These are phyloP conservation scores for Cordyceps fumosorosea DNA, from an alignment of 2,329 filamentous ascomycete genomes.

Conservation along the genomic window DNA sequence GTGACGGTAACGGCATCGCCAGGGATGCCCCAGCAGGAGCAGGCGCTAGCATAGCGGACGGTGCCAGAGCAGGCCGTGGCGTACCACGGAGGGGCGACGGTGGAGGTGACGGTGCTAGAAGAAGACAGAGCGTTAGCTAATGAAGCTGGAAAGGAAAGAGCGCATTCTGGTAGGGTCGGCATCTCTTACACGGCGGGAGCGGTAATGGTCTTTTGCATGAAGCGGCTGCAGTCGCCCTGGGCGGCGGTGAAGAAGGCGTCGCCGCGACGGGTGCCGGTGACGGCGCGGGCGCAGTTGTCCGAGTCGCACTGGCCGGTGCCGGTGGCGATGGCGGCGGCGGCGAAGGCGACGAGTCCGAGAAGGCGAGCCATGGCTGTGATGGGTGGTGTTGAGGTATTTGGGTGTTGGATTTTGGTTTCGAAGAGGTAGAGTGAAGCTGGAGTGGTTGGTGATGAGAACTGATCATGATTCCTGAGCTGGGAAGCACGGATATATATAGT, in stretches of 20 bases:
- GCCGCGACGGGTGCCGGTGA: constrained; percentile 5
- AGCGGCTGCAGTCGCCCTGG: constrained; percentile 1
- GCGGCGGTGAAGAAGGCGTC: not conserved
- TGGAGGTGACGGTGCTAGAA: constrained; percentile 1
- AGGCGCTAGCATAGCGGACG: constrained; percentile 4
- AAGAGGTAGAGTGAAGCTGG: not conserved
- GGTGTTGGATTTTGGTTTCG: not conserved
- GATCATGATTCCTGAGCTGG: not conserved
- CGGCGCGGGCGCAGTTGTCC: constrained; percentile 8
- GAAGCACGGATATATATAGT: not conserved
- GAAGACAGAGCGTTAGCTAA: not conserved
- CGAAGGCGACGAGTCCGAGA: not conserved
- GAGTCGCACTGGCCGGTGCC: not conserved
- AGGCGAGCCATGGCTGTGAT: not conserved
- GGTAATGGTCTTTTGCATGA: not conserved
- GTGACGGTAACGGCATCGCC: constrained; percentile 1
- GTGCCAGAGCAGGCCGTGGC: constrained; percentile 2
- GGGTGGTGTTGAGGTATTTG: too few species aligned
- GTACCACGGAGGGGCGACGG: not conserved
- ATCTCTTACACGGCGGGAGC: constrained; percentile 7
- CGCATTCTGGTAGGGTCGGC: too few species aligned
- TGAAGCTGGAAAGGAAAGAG: not conserved
- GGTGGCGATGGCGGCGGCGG: not conserved
- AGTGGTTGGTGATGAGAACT: not conserved
- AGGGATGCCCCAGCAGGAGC: constrained; percentile 8